Percentiles rank a stretch among this genome's conserved stretches.
These are phyloP conservation scores for Capronia coronata DNA, from an alignment of 2,329 filamentous ascomycete species.

Conservation along the genomic window DNA sequence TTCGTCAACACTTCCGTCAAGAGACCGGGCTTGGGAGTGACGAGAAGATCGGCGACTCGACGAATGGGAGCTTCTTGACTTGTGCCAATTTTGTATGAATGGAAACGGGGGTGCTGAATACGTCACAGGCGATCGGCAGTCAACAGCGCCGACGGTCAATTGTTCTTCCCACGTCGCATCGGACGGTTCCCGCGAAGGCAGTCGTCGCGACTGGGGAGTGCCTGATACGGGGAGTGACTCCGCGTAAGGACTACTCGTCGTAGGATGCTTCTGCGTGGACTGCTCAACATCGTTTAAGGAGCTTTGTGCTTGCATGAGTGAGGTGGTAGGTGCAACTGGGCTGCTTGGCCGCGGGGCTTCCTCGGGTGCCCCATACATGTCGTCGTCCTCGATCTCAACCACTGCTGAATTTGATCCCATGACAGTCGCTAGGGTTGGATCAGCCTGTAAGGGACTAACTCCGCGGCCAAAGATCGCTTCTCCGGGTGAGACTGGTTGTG, in stretches of 20 bases:
- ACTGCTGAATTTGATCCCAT: neutral
- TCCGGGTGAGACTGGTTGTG: neutral
- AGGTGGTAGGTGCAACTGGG: neutral
- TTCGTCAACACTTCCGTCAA: constrained; percentile 15
- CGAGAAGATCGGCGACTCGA: constrained; percentile 6
- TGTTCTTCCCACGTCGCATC: constrained; percentile 4
- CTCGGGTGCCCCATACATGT: constrained; percentile 18
- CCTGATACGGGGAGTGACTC: neutral
- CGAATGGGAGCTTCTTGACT: neutral
- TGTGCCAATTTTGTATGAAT: constrained; percentile 11
- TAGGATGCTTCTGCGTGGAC: constrained; percentile 17
- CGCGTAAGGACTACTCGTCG: neutral
- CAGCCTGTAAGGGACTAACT: neutral
- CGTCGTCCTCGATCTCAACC: constrained; percentile 13
- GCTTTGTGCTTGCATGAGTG: constrained; percentile 4
- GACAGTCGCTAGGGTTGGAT: neutral
- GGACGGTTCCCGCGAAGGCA: neutral
- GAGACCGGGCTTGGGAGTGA: constrained; percentile 1
- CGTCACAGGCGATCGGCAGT: neutral
- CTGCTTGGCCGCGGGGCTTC: neutral
- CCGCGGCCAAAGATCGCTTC: neutral
- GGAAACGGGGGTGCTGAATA: constrained; percentile 18
- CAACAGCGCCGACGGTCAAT: neutral
- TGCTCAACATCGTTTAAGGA: constrained; percentile 16
- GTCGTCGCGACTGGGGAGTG: neutral